phyloP scores from a whole-genome alignment of 805 yeast species.

The Starmerella ratchasimensis region DNA sequence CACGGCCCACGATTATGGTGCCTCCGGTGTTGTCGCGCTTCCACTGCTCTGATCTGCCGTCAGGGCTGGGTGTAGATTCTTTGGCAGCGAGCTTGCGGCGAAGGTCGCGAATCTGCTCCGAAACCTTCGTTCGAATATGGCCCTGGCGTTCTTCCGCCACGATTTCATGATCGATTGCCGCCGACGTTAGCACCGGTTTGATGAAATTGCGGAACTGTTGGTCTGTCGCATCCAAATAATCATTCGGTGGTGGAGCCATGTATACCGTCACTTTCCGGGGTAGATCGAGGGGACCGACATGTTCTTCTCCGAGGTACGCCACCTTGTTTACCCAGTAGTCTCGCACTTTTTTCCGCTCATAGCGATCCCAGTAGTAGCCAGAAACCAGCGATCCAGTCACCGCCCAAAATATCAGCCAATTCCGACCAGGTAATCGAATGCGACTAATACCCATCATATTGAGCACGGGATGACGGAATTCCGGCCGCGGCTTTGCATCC shows the following conservation, averaged over 20 bases:
- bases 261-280: constrained; percentile 72
- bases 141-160: constrained; percentile 78
- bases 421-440: constrained; percentile 69
- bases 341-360: constrained; percentile 54
- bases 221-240: constrained; percentile 61
- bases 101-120: constrained; percentile 61
- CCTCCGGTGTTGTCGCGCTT: constrained; percentile 53
- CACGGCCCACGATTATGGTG: constrained; percentile 83
- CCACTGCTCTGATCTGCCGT: constrained; percentile 26
- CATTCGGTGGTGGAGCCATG: constrained; percentile 95
- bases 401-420: constrained; percentile 84
- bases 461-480: constrained; percentile 51
- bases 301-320: constrained; percentile 36
- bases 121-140: constrained; percentile 66
- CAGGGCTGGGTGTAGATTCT: constrained; percentile 13
- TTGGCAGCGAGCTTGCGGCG: constrained; percentile 33
- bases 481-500: constrained; percentile 7
- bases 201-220: constrained; percentile 62
- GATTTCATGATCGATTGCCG: constrained; percentile 66
- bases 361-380: constrained; percentile 67
- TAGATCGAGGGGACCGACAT: constrained; percentile 34
- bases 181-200: constrained; percentile 74
- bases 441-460: constrained; percentile 73
- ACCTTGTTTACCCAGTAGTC: constrained; percentile 52
- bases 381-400: constrained; percentile 53